Evolutionary conservation across 1,284 basidiomycete species (phyloP).

Genomic region (Ceratobasidium sp.): DNA sequence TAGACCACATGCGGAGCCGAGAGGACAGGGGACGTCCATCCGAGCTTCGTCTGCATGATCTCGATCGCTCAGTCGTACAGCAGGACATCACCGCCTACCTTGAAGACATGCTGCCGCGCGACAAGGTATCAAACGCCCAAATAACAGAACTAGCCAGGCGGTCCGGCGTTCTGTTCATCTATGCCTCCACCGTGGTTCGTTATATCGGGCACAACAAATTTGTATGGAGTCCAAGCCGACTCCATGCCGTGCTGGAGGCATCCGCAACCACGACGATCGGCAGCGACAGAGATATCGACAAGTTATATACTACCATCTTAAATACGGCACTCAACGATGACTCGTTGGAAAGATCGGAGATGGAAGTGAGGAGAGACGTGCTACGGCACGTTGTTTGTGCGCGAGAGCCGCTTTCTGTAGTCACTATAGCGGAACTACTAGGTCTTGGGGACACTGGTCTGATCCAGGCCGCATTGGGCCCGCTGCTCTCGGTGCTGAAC

Average conservation of each 20-base stretch:
- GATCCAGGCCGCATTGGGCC: background rate
- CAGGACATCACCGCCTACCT: too few species aligned
- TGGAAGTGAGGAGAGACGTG: background rate
- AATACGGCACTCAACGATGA: background rate
- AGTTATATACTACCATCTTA: background rate
- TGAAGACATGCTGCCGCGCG: too few species aligned
- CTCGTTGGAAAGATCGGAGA: background rate
- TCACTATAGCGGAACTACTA: background rate
- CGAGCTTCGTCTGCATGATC: too few species aligned
- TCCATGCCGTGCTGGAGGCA: background rate
- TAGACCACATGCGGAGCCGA: too few species aligned
- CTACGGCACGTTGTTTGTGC: constrained; percentile 4
- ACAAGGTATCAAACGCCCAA: too few species aligned
- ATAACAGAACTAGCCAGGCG: constrained; percentile 1
- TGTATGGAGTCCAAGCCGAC: background rate
- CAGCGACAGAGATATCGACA: background rate
- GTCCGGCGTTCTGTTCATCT: constrained; percentile 22
- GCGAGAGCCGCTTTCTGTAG: constrained; percentile 1
- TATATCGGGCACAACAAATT: constrained; percentile 16
- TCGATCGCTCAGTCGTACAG: too few species aligned
- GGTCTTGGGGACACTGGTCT: background rate
- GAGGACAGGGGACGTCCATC: too few species aligned
- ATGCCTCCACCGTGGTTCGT: constrained; percentile 18
- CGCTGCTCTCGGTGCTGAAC: constrained; percentile 28
- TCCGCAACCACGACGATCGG: background rate